Evolutionary conservation across 805 yeast genomes (phyloP).

Genomic region (Pachysolen tannophilus): DNA sequence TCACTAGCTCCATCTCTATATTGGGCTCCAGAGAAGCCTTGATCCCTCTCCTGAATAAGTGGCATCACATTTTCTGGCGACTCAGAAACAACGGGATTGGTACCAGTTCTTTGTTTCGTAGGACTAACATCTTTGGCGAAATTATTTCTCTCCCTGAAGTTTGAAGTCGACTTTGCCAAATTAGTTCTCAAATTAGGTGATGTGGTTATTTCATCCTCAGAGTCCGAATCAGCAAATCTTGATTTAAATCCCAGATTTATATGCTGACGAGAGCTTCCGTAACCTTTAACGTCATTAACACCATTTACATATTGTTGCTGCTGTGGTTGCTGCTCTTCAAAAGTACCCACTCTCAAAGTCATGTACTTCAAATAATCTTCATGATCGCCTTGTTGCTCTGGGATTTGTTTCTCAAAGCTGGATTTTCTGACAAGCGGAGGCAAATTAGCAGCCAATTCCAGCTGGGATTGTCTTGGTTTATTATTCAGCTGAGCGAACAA

Average conservation of each 20-base stretch:
- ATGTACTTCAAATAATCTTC: conserved; percentile 1
- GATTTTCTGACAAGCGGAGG: conserved; percentile 37
- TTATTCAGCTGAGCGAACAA: conserved; percentile 42
- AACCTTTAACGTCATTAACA: conserved; percentile 16
- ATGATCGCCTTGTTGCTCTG: conserved; percentile 4
- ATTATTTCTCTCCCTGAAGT: too few relatives aligned
- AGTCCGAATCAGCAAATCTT: conserved; percentile 57
- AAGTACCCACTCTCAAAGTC: conserved; percentile 7
- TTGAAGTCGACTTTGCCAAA: too few relatives aligned
- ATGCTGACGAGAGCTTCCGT: conserved; percentile 9
- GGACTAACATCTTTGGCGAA: too few relatives aligned
- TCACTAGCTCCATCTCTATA: too few relatives aligned
- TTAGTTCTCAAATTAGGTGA: too few relatives aligned
- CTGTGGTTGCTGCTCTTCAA: conserved; percentile 14
- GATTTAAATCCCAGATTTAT: conserved; percentile 46
- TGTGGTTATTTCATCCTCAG: too few relatives aligned
- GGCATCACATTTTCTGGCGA: too few relatives aligned
- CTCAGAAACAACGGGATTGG: too few relatives aligned
- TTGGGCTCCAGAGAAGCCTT: too few relatives aligned
- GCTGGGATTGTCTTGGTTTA: conserved; percentile 17
- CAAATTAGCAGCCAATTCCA: conserved; percentile 20
- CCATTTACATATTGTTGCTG: conserved; percentile 10
- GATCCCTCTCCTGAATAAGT: too few relatives aligned
- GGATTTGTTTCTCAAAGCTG: conserved; percentile 43
- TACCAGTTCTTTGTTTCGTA: too few relatives aligned